Evolutionary conservation across 2,329 filamentous ascomycete genomes (phyloP), one percentile per base, ranked within the genome.

Genomic region (Tolypocladium ovalisporum): DNA sequence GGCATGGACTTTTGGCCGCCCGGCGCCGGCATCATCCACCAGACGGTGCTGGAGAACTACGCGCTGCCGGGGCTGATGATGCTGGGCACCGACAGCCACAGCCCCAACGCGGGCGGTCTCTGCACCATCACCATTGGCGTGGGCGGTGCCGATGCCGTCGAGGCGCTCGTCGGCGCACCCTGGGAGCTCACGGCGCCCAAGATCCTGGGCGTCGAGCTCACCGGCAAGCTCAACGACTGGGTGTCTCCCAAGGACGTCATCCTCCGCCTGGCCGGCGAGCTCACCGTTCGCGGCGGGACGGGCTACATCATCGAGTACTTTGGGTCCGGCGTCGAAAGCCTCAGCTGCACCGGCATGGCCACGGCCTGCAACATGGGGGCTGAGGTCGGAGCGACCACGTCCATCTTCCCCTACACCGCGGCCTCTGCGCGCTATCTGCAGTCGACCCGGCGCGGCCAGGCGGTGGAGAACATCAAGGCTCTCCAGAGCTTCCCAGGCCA

Each of bases 131-230:
- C 94, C 10, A 97, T 99, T 70, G 94, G 94, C 71, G 94, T 99
- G 37, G 94, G 94, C 68, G 94, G 94, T 68, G 94, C 94, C 29
- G 94, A 99, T 75, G 94, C 94, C 29, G 94, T 99, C 2, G 94
- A 99, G 75, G 94, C 93, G 9, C 83, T 99, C 44, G 94, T 97
- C 2, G 92, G 96, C 68, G 91, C 92, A 10, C 94, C 94, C 0
- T 99, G 94, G 94, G 94, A 99, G 75, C 78, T 99, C 59, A 97
- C 96, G 78, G 94, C 94, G 6, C 94, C 94, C 19, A 91, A 90
- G 72, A 80, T 99, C 54, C 76, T 97, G 15, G 92, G 92, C 66
- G 91, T 97, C 12, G 83, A 86, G 68, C 80, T 97, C 47, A 87
- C 87, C 59, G 94, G 94, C 64, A 77, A 89, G 74, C 82, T 99